These are phyloP conservation scores for bread wheat (Triticum aestivum) DNA, from an alignment of 176 grass and related monocot species.

Conservation along the genomic window DNA sequence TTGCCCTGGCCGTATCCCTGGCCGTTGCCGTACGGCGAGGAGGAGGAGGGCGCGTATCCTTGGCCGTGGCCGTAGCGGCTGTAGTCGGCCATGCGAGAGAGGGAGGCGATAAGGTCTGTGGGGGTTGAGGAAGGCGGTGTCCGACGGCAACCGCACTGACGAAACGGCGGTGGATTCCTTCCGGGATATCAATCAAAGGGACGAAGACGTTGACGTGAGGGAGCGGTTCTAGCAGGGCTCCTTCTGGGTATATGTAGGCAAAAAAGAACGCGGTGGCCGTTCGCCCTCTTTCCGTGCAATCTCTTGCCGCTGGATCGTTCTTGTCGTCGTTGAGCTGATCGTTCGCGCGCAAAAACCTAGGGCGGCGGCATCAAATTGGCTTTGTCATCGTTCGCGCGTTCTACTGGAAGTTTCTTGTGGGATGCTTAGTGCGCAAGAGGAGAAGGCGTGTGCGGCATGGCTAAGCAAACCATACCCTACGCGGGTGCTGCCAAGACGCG, in stretches of 20 bases:
- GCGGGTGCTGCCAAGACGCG: background rate
- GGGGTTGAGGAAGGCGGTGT: background rate
- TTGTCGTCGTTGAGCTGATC: too few relatives aligned
- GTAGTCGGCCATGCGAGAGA: conserved; percentile 30
- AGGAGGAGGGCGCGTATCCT: background rate
- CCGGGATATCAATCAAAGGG: background rate
- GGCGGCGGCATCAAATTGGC: background rate
- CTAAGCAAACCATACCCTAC: background rate
- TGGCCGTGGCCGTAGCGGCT: conserved; percentile 38
- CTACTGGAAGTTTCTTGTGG: background rate
- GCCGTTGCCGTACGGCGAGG: background rate
- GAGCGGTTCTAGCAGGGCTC: background rate
- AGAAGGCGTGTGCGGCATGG: background rate
- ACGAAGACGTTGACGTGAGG: background rate
- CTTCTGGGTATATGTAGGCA: background rate
- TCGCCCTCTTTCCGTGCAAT: too few relatives aligned
- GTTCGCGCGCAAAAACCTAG: background rate
- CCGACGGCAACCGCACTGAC: background rate
- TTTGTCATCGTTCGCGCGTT: background rate
- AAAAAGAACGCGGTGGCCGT: too few relatives aligned
- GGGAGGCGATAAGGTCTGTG: background rate
- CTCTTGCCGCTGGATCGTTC: background rate
- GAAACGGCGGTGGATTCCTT: background rate
- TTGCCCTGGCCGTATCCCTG: background rate
- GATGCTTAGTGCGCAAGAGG: background rate